These are phyloP conservation scores for Lactarius sanguifluus DNA, from an alignment of 768 basidiomycete genomes.

Conservation along the genomic window DNA sequence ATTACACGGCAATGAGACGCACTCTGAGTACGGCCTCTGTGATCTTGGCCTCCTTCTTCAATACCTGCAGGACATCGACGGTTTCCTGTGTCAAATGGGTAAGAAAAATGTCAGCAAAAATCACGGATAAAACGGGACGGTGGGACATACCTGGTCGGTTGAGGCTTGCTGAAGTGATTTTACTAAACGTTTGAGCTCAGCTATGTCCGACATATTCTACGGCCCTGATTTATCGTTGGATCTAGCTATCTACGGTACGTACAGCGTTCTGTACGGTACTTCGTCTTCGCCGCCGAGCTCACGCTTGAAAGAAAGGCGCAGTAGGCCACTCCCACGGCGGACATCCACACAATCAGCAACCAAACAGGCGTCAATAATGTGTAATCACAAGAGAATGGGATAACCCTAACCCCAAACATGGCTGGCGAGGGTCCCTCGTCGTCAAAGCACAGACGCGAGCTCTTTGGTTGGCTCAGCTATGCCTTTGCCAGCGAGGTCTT, in stretches of 20 bases:
- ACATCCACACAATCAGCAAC: neutral
- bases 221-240: slow-evolving; percentile 11
- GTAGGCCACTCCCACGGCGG: neutral
- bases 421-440: neutral
- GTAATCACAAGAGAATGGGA: neutral
- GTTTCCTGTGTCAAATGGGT: slow-evolving; percentile 50
- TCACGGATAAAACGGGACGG: slow-evolving; percentile 31
- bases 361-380: slow-evolving; percentile 14
- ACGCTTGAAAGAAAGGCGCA: neutral
- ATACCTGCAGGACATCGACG: slow-evolving; percentile 53
- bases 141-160: slow-evolving; percentile 23
- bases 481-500: slow-evolving; percentile 87
- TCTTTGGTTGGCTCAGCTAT: slow-evolving; percentile 80
- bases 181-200: slow-evolving; percentile 30
- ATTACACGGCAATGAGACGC: slow-evolving; percentile 40
- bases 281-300: slow-evolving; percentile 4
- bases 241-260: slow-evolving; percentile 26
- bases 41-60: slow-evolving; percentile 67
- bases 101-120: slow-evolving; percentile 35
- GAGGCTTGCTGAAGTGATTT: slow-evolving; percentile 30
- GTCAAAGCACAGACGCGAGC: slow-evolving; percentile 34
- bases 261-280: slow-evolving; percentile 26
- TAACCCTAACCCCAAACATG: slow-evolving; percentile 2
- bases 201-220: slow-evolving; percentile 27
- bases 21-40: slow-evolving; percentile 76